A percentile compares a stretch with the other conserved stretches of the same genome.
Conservation (phyloP, 805 yeast species). For the Kuraishia cidri region DNA sequence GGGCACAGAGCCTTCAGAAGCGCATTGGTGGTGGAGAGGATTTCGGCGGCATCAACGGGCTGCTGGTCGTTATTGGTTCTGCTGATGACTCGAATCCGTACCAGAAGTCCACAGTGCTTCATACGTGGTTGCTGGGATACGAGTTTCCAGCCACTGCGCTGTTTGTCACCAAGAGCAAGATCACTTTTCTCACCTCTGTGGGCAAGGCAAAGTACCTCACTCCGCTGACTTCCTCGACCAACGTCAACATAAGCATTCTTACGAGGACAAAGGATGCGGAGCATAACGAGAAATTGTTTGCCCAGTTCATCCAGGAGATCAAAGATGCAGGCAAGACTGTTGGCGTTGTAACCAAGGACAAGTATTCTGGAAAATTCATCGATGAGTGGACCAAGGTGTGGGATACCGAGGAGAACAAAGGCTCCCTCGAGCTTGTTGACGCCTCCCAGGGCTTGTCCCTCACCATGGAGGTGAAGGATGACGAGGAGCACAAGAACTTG, state of each 20-base stretch:
- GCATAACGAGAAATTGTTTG: constrained; percentile 61
- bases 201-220: constrained; percentile 78
- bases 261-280: constrained; percentile 75
- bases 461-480: constrained; percentile 70
- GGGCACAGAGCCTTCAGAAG: constrained; percentile 35
- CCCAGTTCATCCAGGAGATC: constrained; percentile 41
- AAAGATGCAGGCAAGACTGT: constrained; percentile 36
- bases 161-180: constrained; percentile 48
- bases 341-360: constrained; percentile 71
- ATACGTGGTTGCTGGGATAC: constrained; percentile 88
- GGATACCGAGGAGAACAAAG: constrained; percentile 21
- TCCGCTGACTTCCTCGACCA: constrained; percentile 39
- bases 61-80: constrained; percentile 73
- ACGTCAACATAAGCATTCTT: constrained; percentile 41
- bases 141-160: constrained; percentile 92
- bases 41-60: constrained; percentile 35
- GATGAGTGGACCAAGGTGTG: constrained; percentile 61
- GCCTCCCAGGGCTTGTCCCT: constrained; percentile 43
- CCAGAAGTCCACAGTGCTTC: constrained; percentile 78
- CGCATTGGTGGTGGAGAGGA: constrained; percentile 15
- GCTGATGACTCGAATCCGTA: constrained; percentile 84
- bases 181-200: constrained; percentile 65
- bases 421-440: constrained; percentile 38
- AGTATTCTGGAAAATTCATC: constrained; percentile 75
- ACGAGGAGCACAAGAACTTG: constrained; percentile 58